Percentiles rank a stretch among this genome's conserved stretches.
Evolutionary conservation across 306 rosid species (phyloP).

Genomic region (Adenanthera pavonina): DNA sequence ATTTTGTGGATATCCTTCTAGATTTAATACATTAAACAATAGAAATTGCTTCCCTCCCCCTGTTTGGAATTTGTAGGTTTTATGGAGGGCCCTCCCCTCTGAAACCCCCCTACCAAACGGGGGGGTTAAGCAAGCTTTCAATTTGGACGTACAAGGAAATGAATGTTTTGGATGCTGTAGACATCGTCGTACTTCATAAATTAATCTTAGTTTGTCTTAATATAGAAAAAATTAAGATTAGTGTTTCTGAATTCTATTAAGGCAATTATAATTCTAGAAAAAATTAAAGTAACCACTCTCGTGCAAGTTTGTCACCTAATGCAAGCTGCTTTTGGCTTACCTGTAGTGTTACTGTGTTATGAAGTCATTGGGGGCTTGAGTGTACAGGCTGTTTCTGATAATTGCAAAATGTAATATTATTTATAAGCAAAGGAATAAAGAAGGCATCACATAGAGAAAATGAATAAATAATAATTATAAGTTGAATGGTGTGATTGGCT

Average conservation of each 20-base stretch:
- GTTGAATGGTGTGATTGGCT: not conserved
- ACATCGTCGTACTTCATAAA: not conserved
- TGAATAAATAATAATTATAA: not conserved
- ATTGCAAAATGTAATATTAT: conserved; percentile 10
- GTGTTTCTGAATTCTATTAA: conserved; percentile 26
- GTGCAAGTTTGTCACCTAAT: conserved; percentile 1
- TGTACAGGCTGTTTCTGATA: not conserved
- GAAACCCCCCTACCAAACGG: too few species aligned
- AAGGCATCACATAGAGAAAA: not conserved
- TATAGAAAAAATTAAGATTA: conserved; percentile 23
- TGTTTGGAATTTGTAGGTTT: too few species aligned
- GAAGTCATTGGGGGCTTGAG: not conserved
- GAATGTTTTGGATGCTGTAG: not conserved
- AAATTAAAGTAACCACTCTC: too few species aligned
- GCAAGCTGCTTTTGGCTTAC: not conserved
- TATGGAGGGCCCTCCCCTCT: too few species aligned
- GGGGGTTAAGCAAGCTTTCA: not conserved
- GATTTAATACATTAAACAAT: too few species aligned
- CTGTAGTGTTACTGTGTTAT: not conserved
- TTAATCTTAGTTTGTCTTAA: not conserved
- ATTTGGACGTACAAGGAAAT: not conserved
- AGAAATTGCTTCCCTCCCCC: too few species aligned
- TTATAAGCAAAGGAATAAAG: conserved; percentile 6
- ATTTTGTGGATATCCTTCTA: conserved; percentile 4
- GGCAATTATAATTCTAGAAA: not conserved